Conservation (phyloP, 2,329 filamentous ascomycete genomes). For the Aspergillus brunneoviolaceus region DNA sequence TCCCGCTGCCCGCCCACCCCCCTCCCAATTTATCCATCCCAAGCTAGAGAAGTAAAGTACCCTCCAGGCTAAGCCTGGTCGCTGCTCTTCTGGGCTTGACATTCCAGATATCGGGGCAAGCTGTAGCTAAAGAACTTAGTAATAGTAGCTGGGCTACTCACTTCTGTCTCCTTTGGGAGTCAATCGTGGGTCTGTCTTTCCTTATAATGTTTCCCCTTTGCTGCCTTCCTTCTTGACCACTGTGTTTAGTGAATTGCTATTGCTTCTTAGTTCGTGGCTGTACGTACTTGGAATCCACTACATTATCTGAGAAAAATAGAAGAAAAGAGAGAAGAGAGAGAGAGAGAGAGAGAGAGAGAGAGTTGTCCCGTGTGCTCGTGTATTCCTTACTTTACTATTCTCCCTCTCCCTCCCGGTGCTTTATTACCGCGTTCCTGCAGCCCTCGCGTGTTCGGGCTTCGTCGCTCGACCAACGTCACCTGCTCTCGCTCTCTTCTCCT, state of each 20-base stretch:
- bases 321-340: neutral
- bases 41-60: neutral
- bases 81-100: constrained; percentile 4
- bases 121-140: neutral
- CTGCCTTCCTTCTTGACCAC: neutral
- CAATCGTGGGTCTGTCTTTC: too few species aligned
- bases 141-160: neutral
- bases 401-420: constrained; percentile 23
- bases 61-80: constrained; percentile 4
- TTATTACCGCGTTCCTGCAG: constrained; percentile 32
- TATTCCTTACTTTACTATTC: constrained; percentile 16
- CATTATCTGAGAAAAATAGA: constrained; percentile 4
- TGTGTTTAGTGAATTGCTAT: neutral
- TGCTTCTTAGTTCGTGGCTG: constrained; percentile 4
- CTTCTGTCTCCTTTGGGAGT: constrained; percentile 12
- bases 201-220: neutral
- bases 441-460: constrained; percentile 32
- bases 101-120: neutral
- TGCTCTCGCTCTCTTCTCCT: constrained; percentile 20
- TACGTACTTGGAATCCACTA: constrained; percentile 10
- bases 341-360: neutral
- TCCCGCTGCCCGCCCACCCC: constrained; percentile 10
- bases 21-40: constrained; percentile 3
- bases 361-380: constrained; percentile 17
- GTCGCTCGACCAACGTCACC: constrained; percentile 36